Percentiles rank a stretch among this genome's conserved stretches.
Evolutionary conservation across 352 stramenopile species (phyloP).

Genomic region (Globisporangium nunn): DNA sequence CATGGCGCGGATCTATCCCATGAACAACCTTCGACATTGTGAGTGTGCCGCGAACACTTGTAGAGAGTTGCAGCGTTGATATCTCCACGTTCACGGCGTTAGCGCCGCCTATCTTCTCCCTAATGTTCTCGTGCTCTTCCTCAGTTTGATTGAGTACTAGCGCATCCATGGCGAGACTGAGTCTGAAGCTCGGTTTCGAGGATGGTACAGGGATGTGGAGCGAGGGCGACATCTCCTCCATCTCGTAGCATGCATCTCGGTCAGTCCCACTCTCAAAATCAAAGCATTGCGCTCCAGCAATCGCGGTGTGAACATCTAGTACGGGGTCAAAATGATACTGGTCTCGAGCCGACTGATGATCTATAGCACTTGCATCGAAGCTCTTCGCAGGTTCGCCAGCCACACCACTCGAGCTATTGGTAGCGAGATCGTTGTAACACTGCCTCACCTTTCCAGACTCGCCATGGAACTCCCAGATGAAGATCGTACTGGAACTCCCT

Average conservation of each 20-base stretch:
- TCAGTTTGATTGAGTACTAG: conserved; percentile 14
- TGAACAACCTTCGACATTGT: conserved; percentile 3
- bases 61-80: conserved; percentile 2
- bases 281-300: background rate
- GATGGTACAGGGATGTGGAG: conserved; percentile 13
- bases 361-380: background rate
- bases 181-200: conserved; percentile 26
- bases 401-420: conserved; percentile 6
- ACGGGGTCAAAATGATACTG: background rate
- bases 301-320: background rate
- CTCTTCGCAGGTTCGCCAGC: background rate
- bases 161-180: conserved; percentile 29
- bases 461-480: conserved; percentile 57
- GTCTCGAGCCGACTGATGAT: background rate
- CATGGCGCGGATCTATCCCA: conserved; percentile 9
- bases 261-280: background rate
- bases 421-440: background rate
- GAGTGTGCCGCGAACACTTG: conserved; percentile 1
- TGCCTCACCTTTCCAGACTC: conserved; percentile 2
- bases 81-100: background rate
- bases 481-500: conserved; percentile 35
- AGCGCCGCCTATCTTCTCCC: background rate
- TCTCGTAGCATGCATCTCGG: background rate
- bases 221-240: conserved; percentile 13
- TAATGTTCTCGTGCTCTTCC: background rate